Evolutionary conservation across 1,284 basidiomycete species (phyloP), one percentile per base, ranked within the genome.

Genomic region (Malassezia dermatis): DNA sequence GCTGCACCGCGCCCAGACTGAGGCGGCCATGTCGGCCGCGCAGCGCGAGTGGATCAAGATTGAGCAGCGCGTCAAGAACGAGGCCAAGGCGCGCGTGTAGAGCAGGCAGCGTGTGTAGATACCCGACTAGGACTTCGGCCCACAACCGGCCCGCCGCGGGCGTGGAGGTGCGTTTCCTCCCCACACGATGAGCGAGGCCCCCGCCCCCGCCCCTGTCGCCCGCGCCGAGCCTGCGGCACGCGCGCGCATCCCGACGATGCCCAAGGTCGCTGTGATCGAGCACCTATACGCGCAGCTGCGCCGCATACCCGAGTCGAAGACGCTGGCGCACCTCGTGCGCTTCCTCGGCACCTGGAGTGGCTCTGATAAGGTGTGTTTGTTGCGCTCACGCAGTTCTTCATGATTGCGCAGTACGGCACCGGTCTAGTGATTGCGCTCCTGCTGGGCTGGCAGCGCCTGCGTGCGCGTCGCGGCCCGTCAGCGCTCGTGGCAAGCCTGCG

Each of bases 331-430:
- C 50, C 48, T 64, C 32, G 64, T 71, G n/a, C 68, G 71, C 27
- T 74, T 69, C 46, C 63, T 74, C 24, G 60, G 62, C 17, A 69
- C 71, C 15, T 74, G 71, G 71, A 65, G 59, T 27, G 71, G 71
- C 12, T 66, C 68, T 4, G 71, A 74, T 53, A 74, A 74, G 59
- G 63, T 62, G 21, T 21, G 57, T 27, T 11, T 26, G 10, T 26
- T 19, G 4, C 26, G 13, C 27, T 37, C 31, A 45, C n/a, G 17
- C 51, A 64, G 61, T 56, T 53, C 4, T 60, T 74, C 26, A 74
- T 74, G 71, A 50, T 72, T 19, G 69, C 66, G 4, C 71, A 74
- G 44, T 74, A 74, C 54, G 57, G 59, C 7, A 60, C 60, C 44
- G 69, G 71, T 44, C 58, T 72, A 27, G 49, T 74, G 21, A 61